Evolutionary conservation across 1,284 basidiomycete genomes (phyloP).

Genomic region (Peniophora sp.): DNA sequence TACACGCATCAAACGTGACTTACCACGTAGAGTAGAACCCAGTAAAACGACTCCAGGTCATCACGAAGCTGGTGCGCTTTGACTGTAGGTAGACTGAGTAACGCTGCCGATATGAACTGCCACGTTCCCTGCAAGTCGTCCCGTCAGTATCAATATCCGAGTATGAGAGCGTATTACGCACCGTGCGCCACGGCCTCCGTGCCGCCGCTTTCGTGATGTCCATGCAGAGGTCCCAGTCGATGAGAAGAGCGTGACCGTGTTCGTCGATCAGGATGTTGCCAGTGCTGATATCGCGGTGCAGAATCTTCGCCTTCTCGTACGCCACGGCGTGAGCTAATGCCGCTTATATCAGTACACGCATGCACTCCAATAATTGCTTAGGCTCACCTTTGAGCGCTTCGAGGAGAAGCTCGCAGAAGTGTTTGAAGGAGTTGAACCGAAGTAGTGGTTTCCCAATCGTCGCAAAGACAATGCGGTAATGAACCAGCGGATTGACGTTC

Average conservation of each 20-base stretch:
- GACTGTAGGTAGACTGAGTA: neutral
- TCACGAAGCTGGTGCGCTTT: neutral
- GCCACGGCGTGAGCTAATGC: neutral
- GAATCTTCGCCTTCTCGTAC: neutral
- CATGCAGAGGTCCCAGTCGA: constrained; percentile 1
- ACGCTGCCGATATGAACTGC: neutral
- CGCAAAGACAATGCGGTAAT: neutral
- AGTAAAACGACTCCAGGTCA: neutral
- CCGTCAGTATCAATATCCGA: neutral
- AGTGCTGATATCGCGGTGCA: neutral
- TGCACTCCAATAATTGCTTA: neutral
- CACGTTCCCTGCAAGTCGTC: neutral
- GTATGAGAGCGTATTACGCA: neutral
- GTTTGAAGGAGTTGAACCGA: neutral
- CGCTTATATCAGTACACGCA: neutral
- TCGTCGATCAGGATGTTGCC: neutral
- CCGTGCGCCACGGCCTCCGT: neutral
- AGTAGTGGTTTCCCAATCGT: neutral
- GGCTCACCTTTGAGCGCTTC: neutral
- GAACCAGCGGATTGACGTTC: neutral
- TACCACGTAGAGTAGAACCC: neutral
- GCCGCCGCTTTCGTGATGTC: neutral
- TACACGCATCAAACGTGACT: neutral
- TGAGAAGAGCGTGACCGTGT: neutral
- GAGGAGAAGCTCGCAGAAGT: neutral